Percentiles rank a stretch among this genome's conserved stretches.
These are phyloP conservation scores for Aspergillus arachidicola DNA, from an alignment of 2,329 filamentous ascomycete species.

Conservation along the genomic window DNA sequence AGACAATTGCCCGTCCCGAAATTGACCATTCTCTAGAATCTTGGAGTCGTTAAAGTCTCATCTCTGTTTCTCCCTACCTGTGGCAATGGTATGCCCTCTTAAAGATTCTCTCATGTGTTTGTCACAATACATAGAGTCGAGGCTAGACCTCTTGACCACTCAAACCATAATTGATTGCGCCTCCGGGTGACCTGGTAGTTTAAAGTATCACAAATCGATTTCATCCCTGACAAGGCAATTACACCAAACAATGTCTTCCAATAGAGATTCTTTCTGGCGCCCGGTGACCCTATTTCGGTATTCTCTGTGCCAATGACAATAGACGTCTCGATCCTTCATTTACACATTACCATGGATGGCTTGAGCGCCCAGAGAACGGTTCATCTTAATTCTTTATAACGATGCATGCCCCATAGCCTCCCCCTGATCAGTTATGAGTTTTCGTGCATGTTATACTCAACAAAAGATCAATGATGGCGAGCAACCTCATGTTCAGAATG, in stretches of 20 bases:
- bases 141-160: too few species aligned
- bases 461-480: background rate
- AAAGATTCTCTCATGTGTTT: background rate
- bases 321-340: background rate
- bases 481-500: background rate
- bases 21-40: too few species aligned
- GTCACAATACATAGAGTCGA: background rate
- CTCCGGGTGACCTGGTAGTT: background rate
- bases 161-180: background rate
- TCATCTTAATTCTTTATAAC: background rate
- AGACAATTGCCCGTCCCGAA: background rate
- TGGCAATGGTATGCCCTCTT: background rate
- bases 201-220: background rate
- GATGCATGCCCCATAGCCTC: background rate
- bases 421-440: background rate
- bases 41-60: background rate
- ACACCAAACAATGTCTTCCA: background rate
- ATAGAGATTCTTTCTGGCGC: background rate
- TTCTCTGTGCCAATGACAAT: background rate
- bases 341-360: background rate
- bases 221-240: background rate
- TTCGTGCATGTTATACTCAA: background rate
- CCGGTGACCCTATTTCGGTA: background rate
- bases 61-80: background rate
- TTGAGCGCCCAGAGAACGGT: background rate